Base-by-base conservation (phyloP, 2,329 filamentous ascomycete genomes). In the Arthrobotrys musiformis region DNA sequence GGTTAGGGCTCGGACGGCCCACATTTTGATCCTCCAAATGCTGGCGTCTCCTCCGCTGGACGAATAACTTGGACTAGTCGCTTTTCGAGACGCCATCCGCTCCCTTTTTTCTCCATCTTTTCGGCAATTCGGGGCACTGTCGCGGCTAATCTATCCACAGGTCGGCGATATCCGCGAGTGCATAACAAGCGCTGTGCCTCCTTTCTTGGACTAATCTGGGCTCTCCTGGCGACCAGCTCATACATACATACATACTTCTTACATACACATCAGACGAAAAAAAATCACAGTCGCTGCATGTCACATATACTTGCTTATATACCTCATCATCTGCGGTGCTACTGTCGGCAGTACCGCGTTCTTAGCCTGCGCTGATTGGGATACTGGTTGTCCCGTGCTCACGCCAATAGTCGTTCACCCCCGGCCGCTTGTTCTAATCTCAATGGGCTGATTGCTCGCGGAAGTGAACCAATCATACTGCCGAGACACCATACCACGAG, bases 361-460 rank as follows among this genome's bases (percentile, higher is more conserved):
- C 73, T 22, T 63, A 69, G 50, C 52, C 40, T 44, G 22, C 37
- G 58, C 62, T 64, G 63, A 54, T 66, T 70, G 66, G 66, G 73
- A 70, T 67, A 70, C 66, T 52, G 66, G 73, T 46, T 77, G 52
- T 70, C 73, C 66, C 28, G 44, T 67, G 28, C 58, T 46, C 28
- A 56, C 42, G 24, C 48, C 42, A 52, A 66, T 46, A 50, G 72
- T 52, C 56, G 37, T 66, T 68, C 63, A 64, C 58, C 72, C 48
- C 72, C 58, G 66, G 58, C 54, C 64, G 50, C 67, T 62, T 33
- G 37, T 48, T 58, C 33, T n/a, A 42, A 70, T 62, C 42, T 77
- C 73, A 67, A 77, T 77, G 73, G 73, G 60, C 73, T 77, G 73
- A 77, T 64, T 70, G 63, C 42, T 56, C 28, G 70, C 63, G 56